Evolutionary conservation across 805 yeast genomes (phyloP).

Genomic region (Candida sithepensis): DNA sequence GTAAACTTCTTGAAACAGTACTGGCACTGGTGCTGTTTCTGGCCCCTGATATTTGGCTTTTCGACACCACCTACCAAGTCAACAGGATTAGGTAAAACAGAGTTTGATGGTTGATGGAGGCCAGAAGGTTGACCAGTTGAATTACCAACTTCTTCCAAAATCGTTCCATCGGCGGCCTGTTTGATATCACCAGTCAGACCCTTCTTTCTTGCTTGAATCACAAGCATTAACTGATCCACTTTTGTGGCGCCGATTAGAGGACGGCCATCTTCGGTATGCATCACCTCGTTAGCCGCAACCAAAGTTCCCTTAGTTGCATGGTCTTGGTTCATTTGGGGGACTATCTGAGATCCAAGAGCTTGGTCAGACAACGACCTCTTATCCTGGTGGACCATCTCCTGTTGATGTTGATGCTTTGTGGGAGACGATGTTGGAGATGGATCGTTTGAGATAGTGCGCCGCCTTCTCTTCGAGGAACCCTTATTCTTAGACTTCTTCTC

Average conservation of each 20-base stretch:
- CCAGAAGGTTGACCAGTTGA: conserved; percentile 5
- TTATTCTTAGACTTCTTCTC: conserved; percentile 4
- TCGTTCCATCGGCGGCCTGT: conserved; percentile 67
- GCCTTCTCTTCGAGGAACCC: conserved; percentile 2
- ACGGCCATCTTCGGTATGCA: conserved; percentile 56
- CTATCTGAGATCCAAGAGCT: neutral
- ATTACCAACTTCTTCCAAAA: conserved; percentile 42
- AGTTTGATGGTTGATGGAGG: conserved; percentile 22
- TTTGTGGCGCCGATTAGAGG: conserved; percentile 82
- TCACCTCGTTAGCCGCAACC: conserved; percentile 45
- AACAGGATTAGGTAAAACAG: conserved; percentile 53
- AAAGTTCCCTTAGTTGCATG: conserved; percentile 19
- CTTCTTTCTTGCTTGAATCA: conserved; percentile 82
- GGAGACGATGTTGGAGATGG: neutral
- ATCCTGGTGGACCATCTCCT: neutral
- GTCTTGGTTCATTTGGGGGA: conserved; percentile 10
- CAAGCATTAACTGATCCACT: conserved; percentile 87
- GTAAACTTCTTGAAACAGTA: conserved; percentile 79
- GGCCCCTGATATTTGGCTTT: conserved; percentile 44
- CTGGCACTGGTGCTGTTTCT: conserved; percentile 64
- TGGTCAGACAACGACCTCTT: neutral
- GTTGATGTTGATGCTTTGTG: neutral
- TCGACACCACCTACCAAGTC: conserved; percentile 80
- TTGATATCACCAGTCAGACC: conserved; percentile 63
- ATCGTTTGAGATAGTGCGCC: neutral